phyloP scores from a whole-genome alignment of 2,329 filamentous ascomycete species.

The Pyrenochaeta sp. region DNA sequence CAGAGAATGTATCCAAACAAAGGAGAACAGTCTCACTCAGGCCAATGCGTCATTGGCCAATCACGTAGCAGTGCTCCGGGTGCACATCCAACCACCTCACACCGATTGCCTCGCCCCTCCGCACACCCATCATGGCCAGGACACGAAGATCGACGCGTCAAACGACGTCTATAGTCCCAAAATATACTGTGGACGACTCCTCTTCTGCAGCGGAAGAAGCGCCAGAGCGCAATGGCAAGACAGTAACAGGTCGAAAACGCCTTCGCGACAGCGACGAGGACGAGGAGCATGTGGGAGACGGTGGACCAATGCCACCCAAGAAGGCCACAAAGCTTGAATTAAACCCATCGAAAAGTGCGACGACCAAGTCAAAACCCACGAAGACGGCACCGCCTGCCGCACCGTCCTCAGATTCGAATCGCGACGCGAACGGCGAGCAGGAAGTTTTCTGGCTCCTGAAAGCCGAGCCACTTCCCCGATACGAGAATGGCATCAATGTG shows the following conservation, averaged over 20 bases:
- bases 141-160: slow-evolving; percentile 43
- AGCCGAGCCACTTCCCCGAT: slow-evolving; percentile 79
- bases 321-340: slow-evolving; percentile 27
- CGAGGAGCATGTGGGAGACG: slow-evolving; percentile 8
- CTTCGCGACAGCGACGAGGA: slow-evolving; percentile 26
- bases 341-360: background rate
- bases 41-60: background rate
- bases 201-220: slow-evolving; percentile 20
- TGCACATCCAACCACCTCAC: background rate
- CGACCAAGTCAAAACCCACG: slow-evolving; percentile 11
- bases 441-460: slow-evolving; percentile 60
- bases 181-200: slow-evolving; percentile 30
- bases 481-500: slow-evolving; percentile 88
- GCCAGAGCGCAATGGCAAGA: slow-evolving; percentile 31
- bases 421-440: slow-evolving; percentile 36
- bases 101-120: slow-evolving; percentile 2
- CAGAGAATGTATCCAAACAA: too few relatives aligned
- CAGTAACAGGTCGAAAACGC: slow-evolving; percentile 40
- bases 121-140: slow-evolving; percentile 29
- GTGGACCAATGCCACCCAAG: slow-evolving; percentile 28
- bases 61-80: slow-evolving; percentile 5
- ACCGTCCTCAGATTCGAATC: slow-evolving; percentile 32
- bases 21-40: too few relatives aligned
- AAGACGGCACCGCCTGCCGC: slow-evolving; percentile 17
- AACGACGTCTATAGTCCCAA: slow-evolving; percentile 20